Evolutionary conservation across 768 basidiomycete species (phyloP).

Genomic region (Candolleomyces eurysporus): DNA sequence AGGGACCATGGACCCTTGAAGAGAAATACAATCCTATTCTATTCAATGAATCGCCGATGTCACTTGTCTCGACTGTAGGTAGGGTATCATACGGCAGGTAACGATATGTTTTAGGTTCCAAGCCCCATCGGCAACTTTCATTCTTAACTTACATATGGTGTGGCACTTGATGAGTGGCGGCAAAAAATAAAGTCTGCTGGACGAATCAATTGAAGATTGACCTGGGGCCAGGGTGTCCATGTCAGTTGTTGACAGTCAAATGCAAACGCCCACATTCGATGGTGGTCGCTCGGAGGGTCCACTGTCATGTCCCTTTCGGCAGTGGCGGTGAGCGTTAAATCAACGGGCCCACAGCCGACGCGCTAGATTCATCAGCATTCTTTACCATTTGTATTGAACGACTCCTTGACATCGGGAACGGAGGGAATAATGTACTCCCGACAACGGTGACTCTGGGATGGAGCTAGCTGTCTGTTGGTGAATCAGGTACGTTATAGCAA

Average conservation of each 20-base stretch:
- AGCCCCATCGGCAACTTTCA: slow-evolving; percentile 4
- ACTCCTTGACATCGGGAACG: background rate
- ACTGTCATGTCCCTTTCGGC: background rate
- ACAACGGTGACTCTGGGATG: too few species aligned
- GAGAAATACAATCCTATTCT: background rate
- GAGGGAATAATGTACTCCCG: too few species aligned
- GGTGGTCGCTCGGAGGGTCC: background rate
- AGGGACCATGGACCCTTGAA: background rate
- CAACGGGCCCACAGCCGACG: background rate
- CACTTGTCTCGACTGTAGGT: background rate
- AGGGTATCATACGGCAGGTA: slow-evolving; percentile 2
- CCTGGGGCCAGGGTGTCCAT: background rate
- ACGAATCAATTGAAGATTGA: background rate
- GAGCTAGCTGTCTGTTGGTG: too few species aligned
- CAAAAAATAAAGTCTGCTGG: background rate
- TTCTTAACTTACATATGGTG: background rate
- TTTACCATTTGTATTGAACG: background rate
- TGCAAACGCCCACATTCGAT: background rate
- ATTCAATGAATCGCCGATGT: background rate
- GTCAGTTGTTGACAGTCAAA: background rate
- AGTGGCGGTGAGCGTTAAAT: background rate
- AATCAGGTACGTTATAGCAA: too few species aligned
- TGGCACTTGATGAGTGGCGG: slow-evolving; percentile 1
- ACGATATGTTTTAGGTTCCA: background rate
- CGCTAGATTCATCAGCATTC: background rate